Base-by-base conservation (phyloP, 2,329 filamentous ascomycete species). In the Cladosporium austrohemisphaericum region DNA sequence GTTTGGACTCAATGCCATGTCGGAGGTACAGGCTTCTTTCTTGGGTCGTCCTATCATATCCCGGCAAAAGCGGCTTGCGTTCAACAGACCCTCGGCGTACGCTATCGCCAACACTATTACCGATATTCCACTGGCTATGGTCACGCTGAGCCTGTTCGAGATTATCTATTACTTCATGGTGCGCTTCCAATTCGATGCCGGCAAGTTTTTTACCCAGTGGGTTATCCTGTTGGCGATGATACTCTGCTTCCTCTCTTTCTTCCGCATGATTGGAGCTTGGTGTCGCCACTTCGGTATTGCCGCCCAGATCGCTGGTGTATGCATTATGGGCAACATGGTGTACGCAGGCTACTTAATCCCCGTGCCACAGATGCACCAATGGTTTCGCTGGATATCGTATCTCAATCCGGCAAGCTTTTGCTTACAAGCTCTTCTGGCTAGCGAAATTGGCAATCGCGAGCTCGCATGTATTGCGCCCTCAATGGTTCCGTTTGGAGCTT, bases 91-190 rank as follows among this genome's bases (percentile, higher is more conserved):
- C 79, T 84, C 66, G 13, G 54, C 79, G 0, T 92, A 85, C 63
- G 41, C 50, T 1, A 65, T 79, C 0, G 78, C 79, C 0, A 68
- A 73, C 49, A 71, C 74, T 28, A 57, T 71, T 14, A 71, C 73
- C 8, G 76, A 79, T 51, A 68, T 78, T 1, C 76, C 80, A 0
- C 69, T 84, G 3, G 57, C 81, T 1, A 46, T 81, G 0, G 73
- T 82, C 52, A 83, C 85, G 57, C 70, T 84, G 11, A 73, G 75
- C 0, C 65, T 70, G 0, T 86, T 86, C 55, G 70, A 75, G 1
- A 7, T 86, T 0, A 70, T 82, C 0, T 54, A 81, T 0, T 85
- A 85, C 65, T 86, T 83, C 55, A 83, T 85, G 80, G 76, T 76
- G 9, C 78, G 77, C 0, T 65, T 85, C 20, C 76, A 73, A 5